A percentile compares a stretch with the other conserved stretches of the same genome.
Conservation (phyloP, 805 yeast species). For the Zygoascus tannicola region DNA sequence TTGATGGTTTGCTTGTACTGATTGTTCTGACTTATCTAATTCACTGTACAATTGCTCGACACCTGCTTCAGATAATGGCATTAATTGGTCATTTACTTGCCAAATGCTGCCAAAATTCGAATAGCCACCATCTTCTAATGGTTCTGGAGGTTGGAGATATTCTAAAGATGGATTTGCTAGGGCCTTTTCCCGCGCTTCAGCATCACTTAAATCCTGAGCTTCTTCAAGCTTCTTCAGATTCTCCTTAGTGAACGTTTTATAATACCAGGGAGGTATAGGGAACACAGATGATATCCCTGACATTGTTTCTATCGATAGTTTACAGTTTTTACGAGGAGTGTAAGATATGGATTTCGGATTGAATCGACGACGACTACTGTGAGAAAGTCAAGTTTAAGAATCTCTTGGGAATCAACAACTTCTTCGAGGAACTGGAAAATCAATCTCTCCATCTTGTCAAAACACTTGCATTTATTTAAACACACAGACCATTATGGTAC, state of each 20-base stretch:
- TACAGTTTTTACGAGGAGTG: too few relatives aligned
- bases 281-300: slow-evolving; percentile 55
- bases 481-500: too few relatives aligned
- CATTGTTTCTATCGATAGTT: too few relatives aligned
- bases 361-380: too few relatives aligned
- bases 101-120: slow-evolving; percentile 86
- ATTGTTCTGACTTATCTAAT: slow-evolving; percentile 13
- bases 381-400: too few relatives aligned
- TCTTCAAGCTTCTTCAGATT: slow-evolving; percentile 3
- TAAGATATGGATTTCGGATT: too few relatives aligned
- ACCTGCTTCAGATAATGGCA: slow-evolving; percentile 67
- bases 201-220: not conserved
- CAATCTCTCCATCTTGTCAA: too few relatives aligned
- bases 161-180: slow-evolving; percentile 9
- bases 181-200: not conserved
- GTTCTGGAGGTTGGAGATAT: slow-evolving; percentile 26
- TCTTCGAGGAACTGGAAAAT: too few relatives aligned
- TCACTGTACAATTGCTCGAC: slow-evolving; percentile 57
- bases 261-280: slow-evolving; percentile 91
- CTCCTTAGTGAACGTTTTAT: slow-evolving; percentile 52
- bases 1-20: slow-evolving; percentile 34
- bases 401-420: too few relatives aligned
- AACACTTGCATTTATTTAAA: too few relatives aligned
- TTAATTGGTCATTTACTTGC: slow-evolving; percentile 67
- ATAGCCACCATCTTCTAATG: slow-evolving; percentile 38